These are phyloP conservation scores for Fusarium gaditjirri DNA, from an alignment of 2,329 filamentous ascomycete genomes.

Conservation along the genomic window DNA sequence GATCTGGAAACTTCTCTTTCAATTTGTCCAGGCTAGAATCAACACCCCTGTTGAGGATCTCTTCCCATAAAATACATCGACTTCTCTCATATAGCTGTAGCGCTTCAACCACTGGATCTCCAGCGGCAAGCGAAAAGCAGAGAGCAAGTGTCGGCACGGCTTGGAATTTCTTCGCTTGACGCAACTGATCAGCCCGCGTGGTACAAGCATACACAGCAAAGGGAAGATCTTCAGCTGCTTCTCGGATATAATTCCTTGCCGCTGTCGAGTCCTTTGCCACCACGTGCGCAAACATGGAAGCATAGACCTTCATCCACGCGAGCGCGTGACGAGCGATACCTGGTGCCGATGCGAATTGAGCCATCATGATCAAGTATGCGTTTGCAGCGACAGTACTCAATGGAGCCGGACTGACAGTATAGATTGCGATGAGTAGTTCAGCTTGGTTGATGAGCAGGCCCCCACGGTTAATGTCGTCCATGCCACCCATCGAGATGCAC, in stretches of 20 bases:
- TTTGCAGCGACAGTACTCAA: not conserved
- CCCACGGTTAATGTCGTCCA: not conserved
- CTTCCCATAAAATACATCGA: not conserved
- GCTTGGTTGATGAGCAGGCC: not conserved
- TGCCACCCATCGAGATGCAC: not conserved
- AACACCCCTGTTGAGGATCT: not conserved
- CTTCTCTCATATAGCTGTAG: not conserved
- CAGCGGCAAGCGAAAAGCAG: not conserved
- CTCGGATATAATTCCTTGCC: not conserved
- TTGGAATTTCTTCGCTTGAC: not conserved
- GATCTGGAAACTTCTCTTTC: not conserved
- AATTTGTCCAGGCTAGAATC: not conserved
- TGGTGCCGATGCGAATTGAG: not conserved
- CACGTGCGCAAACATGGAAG: not conserved
- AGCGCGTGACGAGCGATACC: not conserved
- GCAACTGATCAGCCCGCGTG: not conserved
- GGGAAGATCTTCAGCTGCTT: not conserved
- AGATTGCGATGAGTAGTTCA: not conserved
- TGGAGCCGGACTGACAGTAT: not conserved
- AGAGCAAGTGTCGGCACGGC: not conserved
- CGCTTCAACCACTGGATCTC: not conserved
- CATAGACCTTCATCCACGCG: not conserved
- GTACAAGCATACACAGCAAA: not conserved
- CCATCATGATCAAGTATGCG: not conserved
- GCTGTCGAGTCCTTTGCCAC: not conserved